Conservation (phyloP, 192 early-diverging fungal genomes). For the Gigaspora rosea region DNA sequence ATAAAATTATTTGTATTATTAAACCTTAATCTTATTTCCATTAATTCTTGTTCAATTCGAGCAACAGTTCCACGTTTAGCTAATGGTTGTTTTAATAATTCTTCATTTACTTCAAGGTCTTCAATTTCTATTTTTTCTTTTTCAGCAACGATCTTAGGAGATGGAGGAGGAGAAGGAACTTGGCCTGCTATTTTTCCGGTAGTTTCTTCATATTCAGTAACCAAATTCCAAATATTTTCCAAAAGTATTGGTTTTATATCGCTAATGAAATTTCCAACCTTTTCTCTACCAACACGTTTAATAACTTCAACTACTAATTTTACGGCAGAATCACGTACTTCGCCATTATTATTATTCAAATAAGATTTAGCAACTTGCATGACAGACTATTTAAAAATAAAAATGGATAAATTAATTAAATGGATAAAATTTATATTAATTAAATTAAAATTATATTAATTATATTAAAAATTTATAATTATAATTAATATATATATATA, state of each 20-base stretch:
- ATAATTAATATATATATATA: no score
- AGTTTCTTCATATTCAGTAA: conserved; percentile 5
- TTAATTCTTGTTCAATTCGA: conserved; percentile 35
- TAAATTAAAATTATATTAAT: no score
- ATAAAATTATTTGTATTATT: conserved; percentile 27
- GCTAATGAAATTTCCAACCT: conserved; percentile 41
- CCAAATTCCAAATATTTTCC: conserved; percentile 15
- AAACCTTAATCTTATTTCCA: conserved; percentile 23
- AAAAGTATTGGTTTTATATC: conserved; percentile 42
- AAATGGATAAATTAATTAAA: no score
- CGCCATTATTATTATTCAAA: conserved; percentile 58
- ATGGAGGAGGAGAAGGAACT: conserved; percentile 8
- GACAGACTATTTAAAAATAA: conserved; percentile 42
- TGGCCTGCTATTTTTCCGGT: conserved; percentile 10
- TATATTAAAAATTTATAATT: no score
- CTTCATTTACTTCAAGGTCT: conserved; percentile 5
- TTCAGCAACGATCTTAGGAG: background rate
- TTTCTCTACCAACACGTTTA: conserved; percentile 39
- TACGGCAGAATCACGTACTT: conserved; percentile 61
- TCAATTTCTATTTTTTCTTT: background rate
- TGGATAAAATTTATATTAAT: no score
- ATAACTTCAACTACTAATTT: conserved; percentile 55
- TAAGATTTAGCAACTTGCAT: conserved; percentile 59
- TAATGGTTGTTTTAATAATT: conserved; percentile 8
- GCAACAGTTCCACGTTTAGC: conserved; percentile 37